These are phyloP conservation scores for Colletotrichum siamense DNA, from an alignment of 2,329 filamentous ascomycete genomes.

Conservation along the genomic window DNA sequence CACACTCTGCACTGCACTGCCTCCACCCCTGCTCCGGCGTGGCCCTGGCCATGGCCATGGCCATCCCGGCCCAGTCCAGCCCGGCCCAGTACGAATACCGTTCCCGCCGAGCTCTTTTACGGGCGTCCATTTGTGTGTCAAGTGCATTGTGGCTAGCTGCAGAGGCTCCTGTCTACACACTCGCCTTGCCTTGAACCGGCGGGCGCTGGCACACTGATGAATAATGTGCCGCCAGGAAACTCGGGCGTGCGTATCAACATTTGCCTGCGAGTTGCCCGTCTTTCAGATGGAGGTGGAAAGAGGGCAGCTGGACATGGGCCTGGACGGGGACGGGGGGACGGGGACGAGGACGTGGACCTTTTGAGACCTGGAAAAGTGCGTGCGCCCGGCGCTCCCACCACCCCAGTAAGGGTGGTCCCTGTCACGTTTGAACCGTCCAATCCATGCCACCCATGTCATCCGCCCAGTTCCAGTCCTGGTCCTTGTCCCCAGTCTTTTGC, in stretches of 20 bases:
- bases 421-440: conserved; percentile 16
- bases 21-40: conserved; percentile 6
- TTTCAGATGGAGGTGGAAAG: not conserved
- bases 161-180: not conserved
- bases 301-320: not conserved
- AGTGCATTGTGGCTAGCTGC: not conserved
- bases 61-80: not conserved
- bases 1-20: not conserved
- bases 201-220: not conserved
- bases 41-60: not conserved
- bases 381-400: not conserved
- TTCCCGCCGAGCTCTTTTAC: not conserved
- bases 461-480: conserved; percentile 10
- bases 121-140: not conserved
- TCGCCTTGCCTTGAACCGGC: not conserved
- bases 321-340: not conserved
- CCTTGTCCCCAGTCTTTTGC: conserved; percentile 17
- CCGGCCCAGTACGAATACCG: not conserved
- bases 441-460: conserved; percentile 18
- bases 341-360: not conserved
- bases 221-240: not conserved
- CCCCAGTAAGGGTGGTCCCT: not conserved
- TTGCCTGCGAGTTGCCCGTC: not conserved
- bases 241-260: not conserved
- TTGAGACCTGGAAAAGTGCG: not conserved